Evolutionary conservation across 129 eudicot species (phyloP).

Genomic region (Flaveria trinervia): DNA sequence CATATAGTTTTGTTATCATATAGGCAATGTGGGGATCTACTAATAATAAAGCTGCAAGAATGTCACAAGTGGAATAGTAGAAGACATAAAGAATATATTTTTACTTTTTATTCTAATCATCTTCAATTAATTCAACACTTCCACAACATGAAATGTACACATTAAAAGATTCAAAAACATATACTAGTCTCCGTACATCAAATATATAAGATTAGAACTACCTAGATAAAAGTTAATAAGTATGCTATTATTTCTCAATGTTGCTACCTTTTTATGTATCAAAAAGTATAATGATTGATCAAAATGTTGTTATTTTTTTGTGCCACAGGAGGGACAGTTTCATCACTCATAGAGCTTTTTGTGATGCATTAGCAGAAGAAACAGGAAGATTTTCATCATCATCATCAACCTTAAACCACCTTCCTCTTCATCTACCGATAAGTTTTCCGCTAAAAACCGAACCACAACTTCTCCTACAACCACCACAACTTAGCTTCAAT

Average conservation of each 20-base stretch:
- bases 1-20: conserved; percentile 14
- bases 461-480: conserved; percentile 36
- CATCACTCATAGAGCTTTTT: conserved; percentile 78
- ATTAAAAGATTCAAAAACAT: not conserved
- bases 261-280: conserved; percentile 5
- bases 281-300: conserved; percentile 29
- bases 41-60: conserved; percentile 19
- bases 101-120: conserved; percentile 14
- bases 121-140: conserved; percentile 10
- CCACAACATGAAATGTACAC: not conserved
- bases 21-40: not conserved
- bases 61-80: conserved; percentile 39
- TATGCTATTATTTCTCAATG: not conserved
- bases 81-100: conserved; percentile 23
- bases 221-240: not conserved
- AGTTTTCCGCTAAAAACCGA: conserved; percentile 52
- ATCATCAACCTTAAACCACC: conserved; percentile 31
- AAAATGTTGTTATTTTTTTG: conserved; percentile 28
- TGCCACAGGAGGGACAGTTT: conserved; percentile 74
- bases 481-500: conserved; percentile 40
- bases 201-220: not conserved
- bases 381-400: conserved; percentile 47
- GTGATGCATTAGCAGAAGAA: conserved; percentile 77
- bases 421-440: conserved; percentile 36
- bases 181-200: not conserved